Base-by-base conservation (phyloP, 2,329 filamentous ascomycete species). In the Pseudocercospora fuligena region DNA sequence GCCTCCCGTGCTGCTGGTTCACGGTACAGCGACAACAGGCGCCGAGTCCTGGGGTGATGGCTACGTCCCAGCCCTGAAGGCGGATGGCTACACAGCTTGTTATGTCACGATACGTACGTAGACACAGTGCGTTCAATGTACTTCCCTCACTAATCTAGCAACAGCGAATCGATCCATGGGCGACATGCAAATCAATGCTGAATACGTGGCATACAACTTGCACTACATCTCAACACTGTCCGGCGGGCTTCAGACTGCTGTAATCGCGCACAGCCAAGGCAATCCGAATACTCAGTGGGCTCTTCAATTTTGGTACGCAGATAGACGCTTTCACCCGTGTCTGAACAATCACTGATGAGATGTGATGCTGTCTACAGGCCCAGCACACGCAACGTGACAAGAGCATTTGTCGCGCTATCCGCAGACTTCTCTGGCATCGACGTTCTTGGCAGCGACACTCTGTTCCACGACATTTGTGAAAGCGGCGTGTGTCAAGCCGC, bases 211-310 rank as follows among this genome's bases (percentile, higher is more conserved):
- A 6, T 76, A 77, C 65, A 72, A 66, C 56, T 60, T 77, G 7
- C 74, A 76, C 65, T 71, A 74, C 57, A 64, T 75, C 51, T 74
- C 73, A 5, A 59, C 57, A 3, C 64, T 77, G 1, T 72, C 74
- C 12, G 72, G 69, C 14, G 74, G 73, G 7, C 64, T 73, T 1
- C 64, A 66, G 46, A 70, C 72, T 9, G 73, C 74, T 2, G 70
- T 77, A 3, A 72, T 77, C 21, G 62, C 66, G 14, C 75, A 77
- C 63, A 73, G 70, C 33, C 75, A 77, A 68, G 75, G 75, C 31
- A 70, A 69, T 9, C 75, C 75, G 6, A 68, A 72, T 60, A 74
- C 72, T 12, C 75, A 76, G 64, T 76, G 75, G 75, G 74, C 75
- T 16, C 64, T 77, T 9, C 69, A 72, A 60, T 76, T 71, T 63